Percentiles rank a stretch among this genome's conserved stretches.
phyloP scores from a whole-genome alignment of 768 basidiomycete species.

The Pleurotus djamor region DNA sequence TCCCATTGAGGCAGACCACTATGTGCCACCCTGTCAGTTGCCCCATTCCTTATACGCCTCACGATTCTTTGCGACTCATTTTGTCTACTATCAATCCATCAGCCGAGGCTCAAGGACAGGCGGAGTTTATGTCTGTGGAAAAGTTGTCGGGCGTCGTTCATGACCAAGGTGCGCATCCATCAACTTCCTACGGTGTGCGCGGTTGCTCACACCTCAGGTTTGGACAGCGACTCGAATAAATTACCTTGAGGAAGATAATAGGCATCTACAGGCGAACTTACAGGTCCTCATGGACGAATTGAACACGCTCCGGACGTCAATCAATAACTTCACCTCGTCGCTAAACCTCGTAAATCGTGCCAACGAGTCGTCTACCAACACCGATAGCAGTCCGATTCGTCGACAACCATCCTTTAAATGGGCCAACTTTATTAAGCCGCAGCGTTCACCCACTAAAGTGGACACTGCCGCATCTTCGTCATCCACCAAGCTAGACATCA shows the following conservation, averaged over 20 bases:
- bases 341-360: constrained; percentile 1
- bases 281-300: constrained; percentile 70
- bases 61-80: no score
- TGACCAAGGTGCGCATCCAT: constrained; percentile 61
- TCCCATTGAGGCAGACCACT: constrained; percentile 80
- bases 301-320: constrained; percentile 34
- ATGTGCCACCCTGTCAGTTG: constrained; percentile 83
- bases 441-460: constrained; percentile 79
- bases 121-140: constrained; percentile 57
- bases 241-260: constrained; percentile 77
- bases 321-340: constrained; percentile 4
- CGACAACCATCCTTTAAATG: constrained; percentile 88
- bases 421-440: constrained; percentile 76
- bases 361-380: constrained; percentile 18
- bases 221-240: constrained; percentile 63
- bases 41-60: not conserved
- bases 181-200: not conserved
- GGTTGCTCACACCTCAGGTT: not conserved
- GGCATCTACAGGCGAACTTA: constrained; percentile 59
- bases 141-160: constrained; percentile 63
- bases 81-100: no score
- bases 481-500: constrained; percentile 67
- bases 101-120: constrained; percentile 45
- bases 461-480: constrained; percentile 41
- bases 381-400: constrained; percentile 45